phyloP scores from a whole-genome alignment of 2,329 filamentous ascomycete genomes.

The Blastomyces parvus region DNA sequence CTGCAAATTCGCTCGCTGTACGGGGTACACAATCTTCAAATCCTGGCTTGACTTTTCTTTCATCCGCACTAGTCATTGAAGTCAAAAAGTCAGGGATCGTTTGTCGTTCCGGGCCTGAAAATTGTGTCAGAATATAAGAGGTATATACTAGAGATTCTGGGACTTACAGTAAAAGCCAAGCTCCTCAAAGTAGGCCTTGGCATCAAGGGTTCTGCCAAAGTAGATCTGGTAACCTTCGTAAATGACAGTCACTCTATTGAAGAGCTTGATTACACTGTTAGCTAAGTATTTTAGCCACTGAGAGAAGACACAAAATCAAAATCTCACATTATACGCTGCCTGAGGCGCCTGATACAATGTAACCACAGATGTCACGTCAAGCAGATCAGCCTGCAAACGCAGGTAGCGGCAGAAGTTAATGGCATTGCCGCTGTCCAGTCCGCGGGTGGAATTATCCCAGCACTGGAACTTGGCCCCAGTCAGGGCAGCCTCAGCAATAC shows the following conservation, averaged over 20 bases:
- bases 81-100: slow-evolving; percentile 68
- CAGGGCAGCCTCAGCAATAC: slow-evolving; percentile 72
- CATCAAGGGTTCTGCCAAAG: slow-evolving; percentile 59
- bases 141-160: too few relatives aligned
- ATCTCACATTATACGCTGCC: slow-evolving; percentile 53
- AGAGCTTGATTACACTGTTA: slow-evolving; percentile 35
- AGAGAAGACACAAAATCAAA: too few relatives aligned
- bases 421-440: slow-evolving; percentile 58
- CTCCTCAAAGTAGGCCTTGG: slow-evolving; percentile 63
- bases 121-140: too few relatives aligned
- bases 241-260: slow-evolving; percentile 76
- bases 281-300: too few relatives aligned
- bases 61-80: too few relatives aligned
- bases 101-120: slow-evolving; percentile 54
- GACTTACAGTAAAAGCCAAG: slow-evolving; percentile 54
- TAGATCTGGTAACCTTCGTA: slow-evolving; percentile 66
- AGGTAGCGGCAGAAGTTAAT: slow-evolving; percentile 59
- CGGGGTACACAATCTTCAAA: slow-evolving; percentile 43
- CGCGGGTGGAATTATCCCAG: slow-evolving; percentile 66
- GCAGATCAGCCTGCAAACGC: slow-evolving; percentile 70
- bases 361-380: slow-evolving; percentile 73
- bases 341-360: slow-evolving; percentile 78
- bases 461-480: slow-evolving; percentile 61
- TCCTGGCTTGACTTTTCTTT: slow-evolving; percentile 40
- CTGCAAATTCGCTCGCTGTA: slow-evolving; percentile 61